Conservation (phyloP, 1,284 basidiomycete genomes). For the Ustilago cynodontis region DNA sequence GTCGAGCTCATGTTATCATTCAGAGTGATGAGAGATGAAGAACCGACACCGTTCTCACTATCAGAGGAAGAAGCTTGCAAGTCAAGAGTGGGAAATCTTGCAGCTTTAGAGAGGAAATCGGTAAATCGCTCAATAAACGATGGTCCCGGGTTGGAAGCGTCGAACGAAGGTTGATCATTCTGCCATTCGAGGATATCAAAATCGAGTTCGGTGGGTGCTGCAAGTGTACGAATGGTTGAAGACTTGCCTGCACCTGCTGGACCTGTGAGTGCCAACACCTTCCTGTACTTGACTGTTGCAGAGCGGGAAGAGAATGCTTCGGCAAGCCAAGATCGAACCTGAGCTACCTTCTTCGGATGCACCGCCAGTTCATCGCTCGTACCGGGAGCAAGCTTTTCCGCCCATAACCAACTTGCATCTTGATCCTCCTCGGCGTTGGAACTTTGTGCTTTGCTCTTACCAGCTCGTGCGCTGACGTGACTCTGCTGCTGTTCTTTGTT, state of each 20-base stretch:
- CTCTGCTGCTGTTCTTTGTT: constrained; percentile 15
- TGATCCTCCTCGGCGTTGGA: not conserved
- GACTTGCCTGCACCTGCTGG: constrained; percentile 93
- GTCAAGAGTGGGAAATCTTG: constrained; percentile 49
- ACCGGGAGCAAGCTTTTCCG: constrained; percentile 24
- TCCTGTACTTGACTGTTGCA: constrained; percentile 79
- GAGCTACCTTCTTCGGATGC: constrained; percentile 85
- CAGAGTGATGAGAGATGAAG: constrained; percentile 12
- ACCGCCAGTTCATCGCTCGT: constrained; percentile 79
- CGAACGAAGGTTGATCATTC: constrained; percentile 71
- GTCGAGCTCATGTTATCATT: not conserved
- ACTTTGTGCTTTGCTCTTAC: not conserved
- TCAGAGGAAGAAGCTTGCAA: constrained; percentile 13
- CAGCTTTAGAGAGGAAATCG: constrained; percentile 54
- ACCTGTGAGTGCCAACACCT: constrained; percentile 84
- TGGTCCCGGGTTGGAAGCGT: constrained; percentile 4
- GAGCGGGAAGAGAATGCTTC: constrained; percentile 81
- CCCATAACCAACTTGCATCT: constrained; percentile 22
- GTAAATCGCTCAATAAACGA: constrained; percentile 56
- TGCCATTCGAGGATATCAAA: constrained; percentile 90
- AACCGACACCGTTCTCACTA: not conserved
- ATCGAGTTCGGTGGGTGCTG: constrained; percentile 76
- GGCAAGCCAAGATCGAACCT: constrained; percentile 84
- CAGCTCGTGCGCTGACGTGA: not conserved
- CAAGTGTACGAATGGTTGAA: constrained; percentile 81